These are phyloP conservation scores for Corymbia citriodora DNA, from an alignment of 441 rosid genomes.

Conservation along the genomic window DNA sequence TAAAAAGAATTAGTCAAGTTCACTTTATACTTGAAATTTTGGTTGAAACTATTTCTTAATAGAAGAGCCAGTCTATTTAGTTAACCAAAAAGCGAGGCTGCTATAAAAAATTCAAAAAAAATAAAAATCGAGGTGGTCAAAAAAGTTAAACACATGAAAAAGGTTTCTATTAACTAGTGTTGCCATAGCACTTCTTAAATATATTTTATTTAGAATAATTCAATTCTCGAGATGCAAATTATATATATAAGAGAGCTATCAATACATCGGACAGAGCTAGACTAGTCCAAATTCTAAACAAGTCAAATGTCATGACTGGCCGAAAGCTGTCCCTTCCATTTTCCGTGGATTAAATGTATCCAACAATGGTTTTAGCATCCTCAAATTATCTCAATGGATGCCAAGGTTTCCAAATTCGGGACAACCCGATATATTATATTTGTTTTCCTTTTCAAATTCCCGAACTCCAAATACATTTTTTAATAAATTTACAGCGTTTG, in stretches of 20 bases:
- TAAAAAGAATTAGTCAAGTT: neutral
- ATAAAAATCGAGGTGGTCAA: neutral
- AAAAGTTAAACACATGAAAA: neutral
- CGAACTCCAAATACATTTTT: neutral
- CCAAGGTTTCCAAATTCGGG: neutral
- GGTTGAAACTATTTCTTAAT: neutral
- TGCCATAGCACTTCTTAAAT: neutral
- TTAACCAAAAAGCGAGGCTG: neutral
- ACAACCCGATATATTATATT: neutral
- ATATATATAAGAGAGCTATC: neutral
- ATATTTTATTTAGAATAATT: neutral
- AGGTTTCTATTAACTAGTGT: neutral
- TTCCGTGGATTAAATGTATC: neutral
- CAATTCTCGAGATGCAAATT: neutral
- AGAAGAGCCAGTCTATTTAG: neutral
- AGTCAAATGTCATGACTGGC: neutral
- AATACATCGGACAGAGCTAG: neutral
- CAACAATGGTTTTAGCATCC: neutral
- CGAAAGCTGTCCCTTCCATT: neutral
- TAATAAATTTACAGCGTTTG: neutral
- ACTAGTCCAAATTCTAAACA: neutral
- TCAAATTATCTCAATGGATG: neutral
- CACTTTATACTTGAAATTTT: neutral
- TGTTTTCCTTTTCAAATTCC: neutral
- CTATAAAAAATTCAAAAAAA: neutral